These are phyloP conservation scores for Backusella psychrophila DNA, from an alignment of 192 early-diverging fungal genomes.

Conservation along the genomic window DNA sequence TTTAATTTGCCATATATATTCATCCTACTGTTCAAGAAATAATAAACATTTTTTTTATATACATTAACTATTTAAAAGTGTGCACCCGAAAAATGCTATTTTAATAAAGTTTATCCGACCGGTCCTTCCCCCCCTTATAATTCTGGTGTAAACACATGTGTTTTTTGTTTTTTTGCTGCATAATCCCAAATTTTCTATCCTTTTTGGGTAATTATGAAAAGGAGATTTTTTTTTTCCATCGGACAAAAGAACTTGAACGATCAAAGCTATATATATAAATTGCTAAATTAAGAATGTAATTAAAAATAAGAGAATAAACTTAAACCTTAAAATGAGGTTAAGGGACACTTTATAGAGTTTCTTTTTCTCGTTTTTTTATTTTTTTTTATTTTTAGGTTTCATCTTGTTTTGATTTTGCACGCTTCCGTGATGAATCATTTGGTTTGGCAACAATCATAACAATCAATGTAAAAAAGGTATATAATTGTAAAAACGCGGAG, in stretches of 20 bases:
- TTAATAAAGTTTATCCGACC: conserved; percentile 1
- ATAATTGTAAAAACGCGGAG: neutral
- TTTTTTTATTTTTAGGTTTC: neutral
- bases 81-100: neutral
- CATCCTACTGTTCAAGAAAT: neutral
- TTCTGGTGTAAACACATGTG: conserved; percentile 1
- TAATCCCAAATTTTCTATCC: neutral
- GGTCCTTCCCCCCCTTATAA: neutral
- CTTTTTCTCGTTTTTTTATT: neutral
- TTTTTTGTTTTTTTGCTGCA: neutral
- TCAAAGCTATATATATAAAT: neutral
- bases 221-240: conserved; percentile 1
- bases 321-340: neutral
- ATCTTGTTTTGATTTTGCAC: neutral
- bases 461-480: neutral
- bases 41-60: neutral
- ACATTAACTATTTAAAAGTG: neutral
- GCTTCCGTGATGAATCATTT: neutral
- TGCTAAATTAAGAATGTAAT: neutral
- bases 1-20: neutral
- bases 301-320: neutral
- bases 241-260: neutral
- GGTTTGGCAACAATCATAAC: neutral
- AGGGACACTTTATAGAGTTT: neutral
- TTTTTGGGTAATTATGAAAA: neutral